Evolutionary conservation across 2,329 filamentous ascomycete genomes (phyloP).

Genomic region (Fusarium piperis): DNA sequence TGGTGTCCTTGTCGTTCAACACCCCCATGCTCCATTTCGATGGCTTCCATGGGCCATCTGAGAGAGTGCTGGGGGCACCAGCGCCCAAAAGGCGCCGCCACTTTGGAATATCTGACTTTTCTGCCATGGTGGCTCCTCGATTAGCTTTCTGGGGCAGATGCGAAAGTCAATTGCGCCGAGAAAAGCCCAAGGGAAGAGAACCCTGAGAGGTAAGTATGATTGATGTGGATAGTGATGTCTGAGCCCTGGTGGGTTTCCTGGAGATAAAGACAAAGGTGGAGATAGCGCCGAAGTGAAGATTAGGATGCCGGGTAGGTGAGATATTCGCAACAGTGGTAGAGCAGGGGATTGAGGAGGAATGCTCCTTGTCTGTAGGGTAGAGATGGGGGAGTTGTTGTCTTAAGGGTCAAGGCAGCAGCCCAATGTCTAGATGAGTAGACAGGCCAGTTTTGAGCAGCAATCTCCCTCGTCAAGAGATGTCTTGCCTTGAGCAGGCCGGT

Average conservation of each 20-base stretch:
- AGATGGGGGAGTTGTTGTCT: not conserved
- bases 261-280: not conserved
- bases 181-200: not conserved
- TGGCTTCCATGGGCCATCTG: slow-evolving; percentile 25
- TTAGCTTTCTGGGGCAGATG: not conserved
- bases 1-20: slow-evolving; percentile 80
- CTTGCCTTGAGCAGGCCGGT: not conserved
- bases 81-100: slow-evolving; percentile 37
- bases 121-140: slow-evolving; percentile 21
- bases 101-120: slow-evolving; percentile 12
- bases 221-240: not conserved
- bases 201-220: not conserved
- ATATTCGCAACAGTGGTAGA: not conserved
- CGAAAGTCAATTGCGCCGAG: not conserved
- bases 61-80: slow-evolving; percentile 6
- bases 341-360: not conserved
- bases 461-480: not conserved
- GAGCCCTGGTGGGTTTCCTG: not conserved
- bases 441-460: not conserved
- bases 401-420: not conserved
- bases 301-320: not conserved
- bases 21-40: slow-evolving; percentile 78
- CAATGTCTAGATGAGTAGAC: not conserved
- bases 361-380: not conserved
- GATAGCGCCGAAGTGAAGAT: not conserved